Evolutionary conservation across 805 yeast genomes (phyloP).

Genomic region (Spathaspora hagerdaliae): DNA sequence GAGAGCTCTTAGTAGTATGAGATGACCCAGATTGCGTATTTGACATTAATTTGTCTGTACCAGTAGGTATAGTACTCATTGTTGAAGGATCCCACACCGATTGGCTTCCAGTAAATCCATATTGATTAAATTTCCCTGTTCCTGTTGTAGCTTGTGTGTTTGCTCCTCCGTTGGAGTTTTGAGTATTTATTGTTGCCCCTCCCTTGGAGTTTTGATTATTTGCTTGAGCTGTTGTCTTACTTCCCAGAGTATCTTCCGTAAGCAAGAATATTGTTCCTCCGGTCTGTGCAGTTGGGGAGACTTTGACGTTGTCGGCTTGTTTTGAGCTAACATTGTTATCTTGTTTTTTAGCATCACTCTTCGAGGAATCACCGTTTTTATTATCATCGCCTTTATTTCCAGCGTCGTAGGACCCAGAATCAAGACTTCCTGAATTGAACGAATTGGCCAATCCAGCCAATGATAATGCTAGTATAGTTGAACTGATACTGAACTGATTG

Average conservation of each 20-base stretch:
- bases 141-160: conserved; percentile 5
- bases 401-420: conserved; percentile 1
- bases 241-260: not conserved
- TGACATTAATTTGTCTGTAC: conserved; percentile 3
- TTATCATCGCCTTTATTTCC: conserved; percentile 1
- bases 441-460: conserved; percentile 1
- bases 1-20: conserved; percentile 11
- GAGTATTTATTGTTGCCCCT: too few species aligned
- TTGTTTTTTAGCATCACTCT: not conserved
- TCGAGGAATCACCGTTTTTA: conserved; percentile 2
- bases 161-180: not conserved
- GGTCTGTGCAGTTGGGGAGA: too few species aligned
- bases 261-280: too few species aligned
- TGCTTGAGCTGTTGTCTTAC: conserved; percentile 2
- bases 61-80: not conserved
- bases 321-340: not conserved
- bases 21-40: conserved; percentile 7
- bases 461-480: conserved; percentile 2
- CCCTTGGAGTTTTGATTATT: conserved; percentile 1
- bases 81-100: conserved; percentile 22
- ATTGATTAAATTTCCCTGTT: conserved; percentile 27
- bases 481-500: not conserved
- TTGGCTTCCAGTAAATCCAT: conserved; percentile 41
- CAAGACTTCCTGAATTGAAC: conserved; percentile 11
- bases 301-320: not conserved